Conservation (phyloP, 2,329 filamentous ascomycete species). For the Trichoderma arundinaceum region DNA sequence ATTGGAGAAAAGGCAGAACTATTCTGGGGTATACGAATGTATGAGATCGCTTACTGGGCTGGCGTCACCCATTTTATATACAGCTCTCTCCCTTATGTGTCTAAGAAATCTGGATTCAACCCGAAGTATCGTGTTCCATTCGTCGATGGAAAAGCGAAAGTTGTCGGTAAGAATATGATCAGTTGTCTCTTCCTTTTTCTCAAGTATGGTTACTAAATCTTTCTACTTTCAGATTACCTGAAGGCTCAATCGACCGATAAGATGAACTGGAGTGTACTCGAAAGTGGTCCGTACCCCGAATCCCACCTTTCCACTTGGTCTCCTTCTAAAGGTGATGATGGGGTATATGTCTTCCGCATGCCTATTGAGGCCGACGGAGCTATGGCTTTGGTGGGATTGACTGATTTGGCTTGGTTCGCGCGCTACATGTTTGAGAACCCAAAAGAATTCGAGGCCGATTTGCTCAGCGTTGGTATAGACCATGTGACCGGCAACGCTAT, state of each 20-base stretch:
- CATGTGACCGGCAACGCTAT: constrained; percentile 29
- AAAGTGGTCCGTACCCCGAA: constrained; percentile 26
- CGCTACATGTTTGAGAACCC: constrained; percentile 32
- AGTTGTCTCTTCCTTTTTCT: no score
- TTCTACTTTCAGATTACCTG: constrained; percentile 1
- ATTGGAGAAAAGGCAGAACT: constrained; percentile 33
- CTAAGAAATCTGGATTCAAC: constrained; percentile 30
- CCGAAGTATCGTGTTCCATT: constrained; percentile 31
- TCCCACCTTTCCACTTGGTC: constrained; percentile 22
- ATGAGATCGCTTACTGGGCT: constrained; percentile 31
- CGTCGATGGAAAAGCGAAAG: constrained; percentile 30
- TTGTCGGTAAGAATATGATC: constrained; percentile 9
- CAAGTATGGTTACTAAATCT: not conserved
- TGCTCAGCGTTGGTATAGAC: constrained; percentile 33
- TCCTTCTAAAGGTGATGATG: not conserved
- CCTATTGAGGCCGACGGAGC: constrained; percentile 15
- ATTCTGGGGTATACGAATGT: constrained; percentile 34
- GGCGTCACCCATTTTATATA: constrained; percentile 32
- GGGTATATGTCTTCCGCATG: constrained; percentile 23
- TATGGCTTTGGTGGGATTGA: constrained; percentile 24
- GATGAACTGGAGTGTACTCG: constrained; percentile 25
- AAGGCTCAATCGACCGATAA: constrained; percentile 17
- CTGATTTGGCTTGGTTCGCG: constrained; percentile 30
- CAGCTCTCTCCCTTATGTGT: constrained; percentile 29
- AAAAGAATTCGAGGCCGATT: constrained; percentile 30